Base-by-base conservation (phyloP, 306 rosid genomes). In the Macrotyloma uniflorum region DNA sequence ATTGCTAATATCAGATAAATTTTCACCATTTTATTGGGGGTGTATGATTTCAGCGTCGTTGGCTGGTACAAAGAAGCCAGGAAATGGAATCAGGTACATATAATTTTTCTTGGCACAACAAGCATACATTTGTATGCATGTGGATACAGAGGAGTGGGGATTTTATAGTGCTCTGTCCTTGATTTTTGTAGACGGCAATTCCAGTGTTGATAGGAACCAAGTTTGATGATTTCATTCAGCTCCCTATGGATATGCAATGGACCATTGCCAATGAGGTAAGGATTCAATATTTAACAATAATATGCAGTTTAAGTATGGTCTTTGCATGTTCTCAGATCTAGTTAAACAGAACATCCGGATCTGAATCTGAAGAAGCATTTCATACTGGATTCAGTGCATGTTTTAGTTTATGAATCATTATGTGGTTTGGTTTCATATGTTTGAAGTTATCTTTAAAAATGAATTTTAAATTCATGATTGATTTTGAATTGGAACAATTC, bases 191-290 rank as follows among this genome's bases (percentile, higher is more conserved):
- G 99, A 86, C 93, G 1, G 98, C 97, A 82, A 89, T 95, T 80
- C 99, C 98, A 58, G 87, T 95, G 43, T 83, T 95, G 80, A 82
- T 95, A 65, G 98, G 98, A 79, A 90, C 98, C 59, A 95, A 95
- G 81, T 95, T 92, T 75, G 99, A 95, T 46, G 99, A 95, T 62
- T 95, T 95, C 86, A 93, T 95, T 86, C 99, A 93, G 63, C 99
- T 95, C 40, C 99, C 99, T 5, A 82, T 95, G 61, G 99, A 95
- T 86, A 62, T 95, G 91, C 99, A 95, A 53, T 92, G 99, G 99
- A 87, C 97, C 51, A 91, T 95, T 20, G 99, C 97, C 58, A 88
- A 88, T 70, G 85, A 95, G 98, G 99, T 95, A 87, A 84, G 26
- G 10, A 53, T 69, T 74, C 47, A 24, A 20, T 45, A 8, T 67